Evolutionary conservation across 2,329 filamentous ascomycete species (phyloP).

Genomic region (Calycina herbarum): DNA sequence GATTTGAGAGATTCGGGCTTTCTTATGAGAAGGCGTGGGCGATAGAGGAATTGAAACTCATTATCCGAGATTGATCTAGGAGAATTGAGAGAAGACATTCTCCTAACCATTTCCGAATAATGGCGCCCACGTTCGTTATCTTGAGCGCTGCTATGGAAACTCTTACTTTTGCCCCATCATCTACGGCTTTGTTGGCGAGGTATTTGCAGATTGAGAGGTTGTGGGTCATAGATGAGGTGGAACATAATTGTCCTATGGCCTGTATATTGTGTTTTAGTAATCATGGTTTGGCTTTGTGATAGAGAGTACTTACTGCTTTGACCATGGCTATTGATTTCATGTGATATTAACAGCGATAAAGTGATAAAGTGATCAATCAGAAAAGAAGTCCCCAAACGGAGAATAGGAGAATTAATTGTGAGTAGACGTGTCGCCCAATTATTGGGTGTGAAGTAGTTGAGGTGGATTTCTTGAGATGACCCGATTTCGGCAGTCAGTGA

Average conservation of each 20-base stretch:
- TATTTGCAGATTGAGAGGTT: constrained; percentile 78
- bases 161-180: constrained; percentile 72
- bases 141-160: constrained; percentile 16
- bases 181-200: constrained; percentile 71
- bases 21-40: no score
- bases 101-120: neutral
- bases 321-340: constrained; percentile 29
- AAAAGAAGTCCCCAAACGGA: neutral
- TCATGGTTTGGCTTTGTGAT: neutral
- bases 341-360: neutral
- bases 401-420: neutral
- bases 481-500: neutral
- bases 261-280: constrained; percentile 39
- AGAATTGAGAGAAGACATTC: neutral
- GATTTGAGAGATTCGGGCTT: no score
- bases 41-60: neutral
- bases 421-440: neutral
- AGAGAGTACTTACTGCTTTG: constrained; percentile 30
- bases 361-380: neutral
- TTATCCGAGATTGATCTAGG: neutral
- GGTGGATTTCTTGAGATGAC: constrained; percentile 1
- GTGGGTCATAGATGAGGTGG: constrained; percentile 72
- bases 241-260: constrained; percentile 90
- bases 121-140: neutral
- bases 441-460: neutral